phyloP scores from a whole-genome alignment of 1,284 basidiomycete species.

The Coniferiporia weirii region DNA sequence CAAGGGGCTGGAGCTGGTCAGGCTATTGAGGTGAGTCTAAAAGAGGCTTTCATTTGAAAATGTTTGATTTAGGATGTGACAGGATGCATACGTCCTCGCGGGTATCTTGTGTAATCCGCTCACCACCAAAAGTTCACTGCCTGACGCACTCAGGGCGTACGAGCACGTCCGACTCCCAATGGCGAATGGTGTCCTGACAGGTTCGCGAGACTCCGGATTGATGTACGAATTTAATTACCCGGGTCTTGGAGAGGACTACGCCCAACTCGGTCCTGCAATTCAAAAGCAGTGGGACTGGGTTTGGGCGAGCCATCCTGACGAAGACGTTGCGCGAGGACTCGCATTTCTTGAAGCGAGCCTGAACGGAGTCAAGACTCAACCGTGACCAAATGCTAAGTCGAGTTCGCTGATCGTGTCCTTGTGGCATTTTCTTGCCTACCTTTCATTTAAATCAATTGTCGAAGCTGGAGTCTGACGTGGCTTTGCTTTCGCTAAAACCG shows the following conservation, averaged over 20 bases:
- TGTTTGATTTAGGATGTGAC: not conserved
- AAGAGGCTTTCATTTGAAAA: not conserved
- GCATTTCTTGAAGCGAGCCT: not conserved
- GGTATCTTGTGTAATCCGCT: slow-evolving; percentile 25
- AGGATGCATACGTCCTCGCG: slow-evolving; percentile 33
- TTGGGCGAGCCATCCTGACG: slow-evolving; percentile 24
- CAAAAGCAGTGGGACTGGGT: slow-evolving; percentile 34
- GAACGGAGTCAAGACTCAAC: too few species aligned
- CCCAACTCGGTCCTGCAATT: slow-evolving; percentile 31
- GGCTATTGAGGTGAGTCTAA: slow-evolving; percentile 30
- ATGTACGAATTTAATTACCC: slow-evolving; percentile 37
- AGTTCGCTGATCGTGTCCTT: too few species aligned
- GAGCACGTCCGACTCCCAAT: slow-evolving; percentile 32
- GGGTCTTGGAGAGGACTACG: slow-evolving; percentile 30
- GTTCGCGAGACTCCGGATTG: slow-evolving; percentile 32
- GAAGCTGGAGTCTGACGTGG: too few species aligned
- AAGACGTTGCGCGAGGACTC: slow-evolving; percentile 24
- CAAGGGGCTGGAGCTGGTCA: slow-evolving; percentile 35
- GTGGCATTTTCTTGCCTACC: too few species aligned
- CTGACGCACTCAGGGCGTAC: slow-evolving; percentile 30
- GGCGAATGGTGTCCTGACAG: slow-evolving; percentile 31
- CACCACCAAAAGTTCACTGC: slow-evolving; percentile 20
- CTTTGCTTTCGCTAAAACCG: too few species aligned
- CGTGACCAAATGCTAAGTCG: too few species aligned
- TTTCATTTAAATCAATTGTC: too few species aligned